Base-by-base conservation (phyloP, 306 rosid species). In the Trifolium fragiferum region DNA sequence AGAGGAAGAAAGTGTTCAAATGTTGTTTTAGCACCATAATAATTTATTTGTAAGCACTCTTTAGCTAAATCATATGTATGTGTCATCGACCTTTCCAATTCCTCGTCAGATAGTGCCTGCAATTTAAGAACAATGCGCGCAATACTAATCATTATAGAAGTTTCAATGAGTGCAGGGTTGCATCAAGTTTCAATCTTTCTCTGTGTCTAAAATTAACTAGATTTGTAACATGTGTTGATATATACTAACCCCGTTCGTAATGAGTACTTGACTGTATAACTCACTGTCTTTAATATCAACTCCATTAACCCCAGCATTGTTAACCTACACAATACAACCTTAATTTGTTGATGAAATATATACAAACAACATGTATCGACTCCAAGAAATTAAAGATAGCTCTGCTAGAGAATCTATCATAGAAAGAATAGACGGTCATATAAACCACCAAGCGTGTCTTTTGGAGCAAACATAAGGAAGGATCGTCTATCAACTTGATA, bases 301-400 rank as follows among this genome's bases (percentile, higher is more conserved):
- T 69, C 90, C 93, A 30, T 3, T 0, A 16, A 83, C 19, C 27
- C 92, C 88, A 43, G 92, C 89, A 78, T 86, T 86, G 82, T 88
- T 81, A 54, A 86, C 82, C 89, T 84, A 66, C 59, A 41, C 8
- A 66, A 40, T 66, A 12, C 23, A 38, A 3, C 13, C 7, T 40
- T 27, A 30, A 30, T 30, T 30, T 41, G 21, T 30, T 41, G 15
- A 14, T 10, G 73, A 69, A 68, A 23, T 12, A 50, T 41, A 41
- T 41, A 41, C 14, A 41, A 41, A 30, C 33, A 30, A 30, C 33
- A 30, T 4, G 33, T 30, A 30, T 30, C 33, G 5, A 30, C 33
- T 30, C 33, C 33, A 30, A 30, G 33, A 30, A 30, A 25, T 2
- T 25, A 25, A 25, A 25, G 30, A 25, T 25, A 25, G 3, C 3